phyloP scores from a whole-genome alignment of 805 yeast species.

The Phaffomyces thermotolerans region DNA sequence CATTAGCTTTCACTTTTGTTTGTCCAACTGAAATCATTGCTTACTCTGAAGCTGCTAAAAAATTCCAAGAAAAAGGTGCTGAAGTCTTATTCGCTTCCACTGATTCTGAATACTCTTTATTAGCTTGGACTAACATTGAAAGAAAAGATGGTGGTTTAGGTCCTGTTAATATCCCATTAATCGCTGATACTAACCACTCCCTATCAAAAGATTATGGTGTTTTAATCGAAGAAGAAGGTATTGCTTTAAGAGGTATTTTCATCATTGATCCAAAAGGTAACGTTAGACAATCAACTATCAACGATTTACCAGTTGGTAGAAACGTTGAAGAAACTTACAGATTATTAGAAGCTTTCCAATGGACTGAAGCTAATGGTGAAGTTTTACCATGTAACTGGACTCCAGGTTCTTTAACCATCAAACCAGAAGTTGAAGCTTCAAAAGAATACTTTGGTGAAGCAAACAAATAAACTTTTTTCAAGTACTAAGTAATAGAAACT shows the following conservation, averaged over 20 bases:
- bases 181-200: constrained; percentile 96
- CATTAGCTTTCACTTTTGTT: constrained; percentile 98
- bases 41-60: constrained; percentile 90
- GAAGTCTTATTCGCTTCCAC: constrained; percentile 94
- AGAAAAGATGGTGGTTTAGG: constrained; percentile 99
- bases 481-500: background rate
- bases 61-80: constrained; percentile 80
- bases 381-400: constrained; percentile 99
- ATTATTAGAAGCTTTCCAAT: constrained; percentile 98
- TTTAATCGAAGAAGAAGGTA: constrained; percentile 90
- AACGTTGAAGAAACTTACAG: constrained; percentile 96
- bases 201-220: constrained; percentile 97
- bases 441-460: constrained; percentile 71
- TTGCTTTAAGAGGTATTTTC: constrained; percentile 97
- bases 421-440: constrained; percentile 71
- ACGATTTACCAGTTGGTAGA: constrained; percentile 99
- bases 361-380: constrained; percentile 98
- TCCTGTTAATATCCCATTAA: constrained; percentile 84
- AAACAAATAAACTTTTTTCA: constrained; percentile 24
- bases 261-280: constrained; percentile 93
- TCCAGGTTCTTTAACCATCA: constrained; percentile 89
- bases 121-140: constrained; percentile 97
- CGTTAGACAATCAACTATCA: constrained; percentile 94
- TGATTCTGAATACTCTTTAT: constrained; percentile 94
- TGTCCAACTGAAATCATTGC: constrained; percentile 99